Conservation (phyloP, 2,329 filamentous ascomycete genomes). For the Phyllosticta citrichinensis region DNA sequence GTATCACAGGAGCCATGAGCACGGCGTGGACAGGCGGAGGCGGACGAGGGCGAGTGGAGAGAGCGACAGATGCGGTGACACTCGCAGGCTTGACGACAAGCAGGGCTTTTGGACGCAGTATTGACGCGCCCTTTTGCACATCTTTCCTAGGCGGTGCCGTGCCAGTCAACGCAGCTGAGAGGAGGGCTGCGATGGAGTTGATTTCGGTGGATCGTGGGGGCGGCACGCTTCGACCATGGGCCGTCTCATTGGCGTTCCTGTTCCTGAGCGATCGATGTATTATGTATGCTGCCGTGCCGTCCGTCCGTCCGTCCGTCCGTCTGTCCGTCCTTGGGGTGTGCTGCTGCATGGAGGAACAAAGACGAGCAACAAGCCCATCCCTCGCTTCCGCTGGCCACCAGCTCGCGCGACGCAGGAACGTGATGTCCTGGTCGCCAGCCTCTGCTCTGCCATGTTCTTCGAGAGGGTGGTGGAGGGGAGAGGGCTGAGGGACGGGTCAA, state of each 20-base stretch:
- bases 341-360: neutral
- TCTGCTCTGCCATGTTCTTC: too few species aligned
- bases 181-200: neutral
- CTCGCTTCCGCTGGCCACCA: too few species aligned
- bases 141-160: neutral
- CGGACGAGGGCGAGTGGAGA: neutral
- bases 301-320: neutral
- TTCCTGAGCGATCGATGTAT: neutral
- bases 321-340: neutral
- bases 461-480: neutral
- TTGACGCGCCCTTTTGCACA: neutral
- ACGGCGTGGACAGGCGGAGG: neutral
- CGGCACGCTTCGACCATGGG: neutral
- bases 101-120: neutral
- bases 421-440: too few species aligned
- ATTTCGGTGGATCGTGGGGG: neutral
- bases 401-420: too few species aligned
- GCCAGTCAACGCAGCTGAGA: too few species aligned
- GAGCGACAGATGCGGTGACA: neutral
- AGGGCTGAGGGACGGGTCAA: too few species aligned
- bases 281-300: neutral
- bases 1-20: neutral
- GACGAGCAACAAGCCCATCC: too few species aligned
- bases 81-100: neutral
- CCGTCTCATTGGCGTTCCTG: constrained; percentile 4